These are phyloP conservation scores for Triticum urartu DNA, from an alignment of 176 grass and related monocot genomes.

Conservation along the genomic window DNA sequence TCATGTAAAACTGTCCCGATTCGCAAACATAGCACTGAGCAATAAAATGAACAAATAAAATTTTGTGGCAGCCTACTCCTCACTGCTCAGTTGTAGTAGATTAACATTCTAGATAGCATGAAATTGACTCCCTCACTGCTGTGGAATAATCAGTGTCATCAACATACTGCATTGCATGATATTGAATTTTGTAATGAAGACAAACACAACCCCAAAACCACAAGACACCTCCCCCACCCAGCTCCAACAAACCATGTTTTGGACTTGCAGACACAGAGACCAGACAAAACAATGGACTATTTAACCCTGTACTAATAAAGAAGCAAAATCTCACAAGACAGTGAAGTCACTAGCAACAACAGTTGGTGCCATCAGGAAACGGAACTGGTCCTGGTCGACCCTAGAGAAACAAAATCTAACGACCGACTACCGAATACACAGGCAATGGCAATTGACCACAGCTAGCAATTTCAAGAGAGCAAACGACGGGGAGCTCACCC, in stretches of 20 bases:
- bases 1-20: background rate
- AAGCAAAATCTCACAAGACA: background rate
- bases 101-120: background rate
- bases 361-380: constrained; percentile 3
- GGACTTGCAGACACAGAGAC: background rate
- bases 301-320: background rate
- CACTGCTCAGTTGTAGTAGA: background rate
- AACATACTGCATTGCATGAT: background rate
- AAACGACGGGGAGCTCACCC: constrained; percentile 35
- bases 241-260: background rate
- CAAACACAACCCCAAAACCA: background rate
- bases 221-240: background rate
- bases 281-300: background rate
- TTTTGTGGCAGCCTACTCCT: background rate
- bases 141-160: background rate
- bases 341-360: background rate
- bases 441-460: background rate
- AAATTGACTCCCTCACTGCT: background rate
- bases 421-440: background rate
- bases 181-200: background rate
- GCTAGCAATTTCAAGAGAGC: background rate
- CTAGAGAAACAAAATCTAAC: background rate
- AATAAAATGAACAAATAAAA: constrained; percentile 7
- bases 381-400: background rate
- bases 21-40: background rate